Conservation (phyloP, 768 basidiomycete genomes). For the Coprinopsis strossmayeri region DNA sequence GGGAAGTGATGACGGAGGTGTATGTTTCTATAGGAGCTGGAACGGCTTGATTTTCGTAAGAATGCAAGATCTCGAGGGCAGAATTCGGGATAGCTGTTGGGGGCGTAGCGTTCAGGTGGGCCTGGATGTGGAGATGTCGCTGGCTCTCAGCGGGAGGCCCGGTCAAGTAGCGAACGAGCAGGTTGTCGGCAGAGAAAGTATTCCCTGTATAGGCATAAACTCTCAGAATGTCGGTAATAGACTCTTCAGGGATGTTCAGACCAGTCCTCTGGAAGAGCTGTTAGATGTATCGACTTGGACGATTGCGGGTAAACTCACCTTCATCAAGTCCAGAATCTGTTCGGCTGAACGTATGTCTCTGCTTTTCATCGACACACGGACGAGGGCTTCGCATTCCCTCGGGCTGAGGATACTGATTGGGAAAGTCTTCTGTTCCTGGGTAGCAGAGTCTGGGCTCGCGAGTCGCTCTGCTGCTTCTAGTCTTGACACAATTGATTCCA, state of each 20-base stretch:
- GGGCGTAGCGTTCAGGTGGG: conserved; percentile 49
- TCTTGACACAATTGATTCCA: conserved; percentile 27
- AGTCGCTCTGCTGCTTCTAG: conserved; percentile 22
- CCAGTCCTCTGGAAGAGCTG: conserved; percentile 32
- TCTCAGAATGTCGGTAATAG: conserved; percentile 41
- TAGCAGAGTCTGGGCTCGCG: conserved; percentile 11
- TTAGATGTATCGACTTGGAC: neutral
- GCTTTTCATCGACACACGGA: conserved; percentile 41
- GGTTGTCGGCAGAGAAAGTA: conserved; percentile 35
- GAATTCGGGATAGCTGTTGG: conserved; percentile 44
- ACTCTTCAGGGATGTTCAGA: conserved; percentile 32
- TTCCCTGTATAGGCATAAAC: conserved; percentile 43
- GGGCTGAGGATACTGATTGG: conserved; percentile 42
- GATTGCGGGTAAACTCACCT: conserved; percentile 22
- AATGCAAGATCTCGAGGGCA: conserved; percentile 64
- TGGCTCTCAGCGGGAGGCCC: conserved; percentile 43
- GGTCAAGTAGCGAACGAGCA: conserved; percentile 13
- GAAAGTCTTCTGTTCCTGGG: conserved; percentile 19
- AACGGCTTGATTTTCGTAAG: conserved; percentile 57
- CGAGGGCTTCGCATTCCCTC: conserved; percentile 48
- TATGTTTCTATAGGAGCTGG: conserved; percentile 74
- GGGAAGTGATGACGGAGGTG: conserved; percentile 55
- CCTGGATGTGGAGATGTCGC: conserved; percentile 67
- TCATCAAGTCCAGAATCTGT: conserved; percentile 47
- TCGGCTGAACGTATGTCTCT: conserved; percentile 46